Evolutionary conservation across 345 rosid genomes (phyloP).

Genomic region (Lagerstroemia speciosa): DNA sequence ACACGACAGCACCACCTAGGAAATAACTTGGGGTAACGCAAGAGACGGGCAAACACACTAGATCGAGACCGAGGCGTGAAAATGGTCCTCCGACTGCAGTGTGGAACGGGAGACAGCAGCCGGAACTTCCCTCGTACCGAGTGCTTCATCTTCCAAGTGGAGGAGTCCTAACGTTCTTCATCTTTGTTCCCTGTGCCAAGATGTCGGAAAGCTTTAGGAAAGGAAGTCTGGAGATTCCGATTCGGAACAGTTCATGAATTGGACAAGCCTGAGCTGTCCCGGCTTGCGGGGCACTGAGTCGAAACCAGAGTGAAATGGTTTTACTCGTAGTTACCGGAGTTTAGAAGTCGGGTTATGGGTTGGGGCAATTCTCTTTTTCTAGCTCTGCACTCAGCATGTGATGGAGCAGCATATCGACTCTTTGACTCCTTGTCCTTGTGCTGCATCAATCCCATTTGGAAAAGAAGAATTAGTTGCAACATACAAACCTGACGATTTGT

Average conservation of each 20-base stretch:
- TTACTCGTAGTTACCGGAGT: background rate
- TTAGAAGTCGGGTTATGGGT: slow-evolving; percentile 9
- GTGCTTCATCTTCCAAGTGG: background rate
- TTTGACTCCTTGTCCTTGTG: slow-evolving; percentile 75
- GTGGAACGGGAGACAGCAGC: background rate
- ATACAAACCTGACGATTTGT: background rate
- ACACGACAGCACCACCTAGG: background rate
- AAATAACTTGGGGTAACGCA: too few relatives aligned
- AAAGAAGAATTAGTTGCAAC: slow-evolving; percentile 3
- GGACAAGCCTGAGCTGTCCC: background rate
- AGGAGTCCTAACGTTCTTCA: background rate
- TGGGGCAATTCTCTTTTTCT: slow-evolving; percentile 19
- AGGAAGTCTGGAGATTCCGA: background rate
- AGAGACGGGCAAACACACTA: background rate
- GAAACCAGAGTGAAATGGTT: background rate
- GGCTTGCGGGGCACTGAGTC: background rate
- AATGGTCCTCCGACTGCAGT: background rate
- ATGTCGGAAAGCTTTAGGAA: background rate
- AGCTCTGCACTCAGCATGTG: slow-evolving; percentile 74
- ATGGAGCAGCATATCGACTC: slow-evolving; percentile 86
- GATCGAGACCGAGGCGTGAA: background rate
- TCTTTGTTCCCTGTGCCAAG: background rate
- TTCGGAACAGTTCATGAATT: too few relatives aligned
- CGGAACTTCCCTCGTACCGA: background rate
- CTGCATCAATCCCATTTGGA: slow-evolving; percentile 31